Evolutionary conservation across 192 early-diverging fungal species (phyloP).

Genomic region (Gaertneriomyces sp.): DNA sequence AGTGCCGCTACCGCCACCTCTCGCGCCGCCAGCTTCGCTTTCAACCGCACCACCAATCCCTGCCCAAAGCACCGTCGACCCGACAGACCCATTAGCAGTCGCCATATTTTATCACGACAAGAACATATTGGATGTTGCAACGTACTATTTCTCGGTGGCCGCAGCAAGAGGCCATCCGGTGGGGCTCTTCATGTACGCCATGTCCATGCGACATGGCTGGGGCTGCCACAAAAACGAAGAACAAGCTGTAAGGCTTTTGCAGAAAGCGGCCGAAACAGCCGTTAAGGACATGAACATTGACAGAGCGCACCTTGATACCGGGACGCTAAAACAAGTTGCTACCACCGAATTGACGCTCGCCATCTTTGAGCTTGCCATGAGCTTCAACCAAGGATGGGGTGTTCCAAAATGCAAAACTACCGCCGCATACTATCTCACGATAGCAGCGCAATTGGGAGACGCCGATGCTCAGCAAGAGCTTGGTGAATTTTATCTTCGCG

Average conservation of each 20-base stretch:
- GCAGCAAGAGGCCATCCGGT: constrained; percentile 40
- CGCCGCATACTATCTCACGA: constrained; percentile 43
- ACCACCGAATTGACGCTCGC: constrained; percentile 40
- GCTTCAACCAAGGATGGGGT: constrained; percentile 52
- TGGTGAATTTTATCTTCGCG: constrained; percentile 41
- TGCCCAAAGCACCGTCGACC: constrained; percentile 24
- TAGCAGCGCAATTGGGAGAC: constrained; percentile 46
- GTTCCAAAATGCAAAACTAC: constrained; percentile 39
- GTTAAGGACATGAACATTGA: constrained; percentile 21
- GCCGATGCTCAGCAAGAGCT: constrained; percentile 47
- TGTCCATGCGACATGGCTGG: constrained; percentile 52
- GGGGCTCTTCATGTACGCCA: constrained; percentile 51
- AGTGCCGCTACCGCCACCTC: constrained; percentile 19
- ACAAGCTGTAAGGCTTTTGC: constrained; percentile 32
- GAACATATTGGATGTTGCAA: constrained; percentile 38
- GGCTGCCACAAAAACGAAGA: constrained; percentile 40
- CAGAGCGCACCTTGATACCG: no score
- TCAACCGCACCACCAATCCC: constrained; percentile 23
- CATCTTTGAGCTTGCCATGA: constrained; percentile 47
- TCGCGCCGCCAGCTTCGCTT: constrained; percentile 19
- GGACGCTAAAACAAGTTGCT: constrained; percentile 20
- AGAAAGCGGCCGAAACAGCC: constrained; percentile 33
- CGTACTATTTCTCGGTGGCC: constrained; percentile 48
- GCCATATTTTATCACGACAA: constrained; percentile 52
- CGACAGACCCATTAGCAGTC: constrained; percentile 37